A percentile compares a stretch with the other conserved stretches of the same genome.
Evolutionary conservation across 164 flowering plant genomes (phyloP).

Genomic region (Vitis amurensis): DNA sequence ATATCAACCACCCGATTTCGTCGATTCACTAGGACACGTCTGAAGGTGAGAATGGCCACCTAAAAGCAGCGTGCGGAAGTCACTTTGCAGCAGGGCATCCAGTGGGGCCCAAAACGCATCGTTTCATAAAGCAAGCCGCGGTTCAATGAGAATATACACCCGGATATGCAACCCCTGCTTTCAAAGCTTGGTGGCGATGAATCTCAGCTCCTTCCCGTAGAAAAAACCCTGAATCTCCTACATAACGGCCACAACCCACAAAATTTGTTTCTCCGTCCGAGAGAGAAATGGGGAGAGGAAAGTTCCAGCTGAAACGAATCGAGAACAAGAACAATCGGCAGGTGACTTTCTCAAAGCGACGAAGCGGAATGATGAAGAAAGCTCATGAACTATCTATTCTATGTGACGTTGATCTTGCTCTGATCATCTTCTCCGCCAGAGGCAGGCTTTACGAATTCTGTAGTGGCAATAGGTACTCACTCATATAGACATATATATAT

Average conservation of each 20-base stretch:
- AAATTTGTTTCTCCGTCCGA: no score
- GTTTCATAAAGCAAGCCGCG: no score
- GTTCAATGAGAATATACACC: no score
- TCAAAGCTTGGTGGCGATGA: no score
- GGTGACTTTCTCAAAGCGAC: conserved; percentile 26
- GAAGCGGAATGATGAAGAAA: conserved; percentile 20
- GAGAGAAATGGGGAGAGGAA: conserved; percentile 19
- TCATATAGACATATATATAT: not conserved
- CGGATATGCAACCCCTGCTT: no score
- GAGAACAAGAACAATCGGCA: conserved; percentile 26
- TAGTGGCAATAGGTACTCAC: conserved; percentile 13
- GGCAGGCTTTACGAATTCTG: conserved; percentile 18
- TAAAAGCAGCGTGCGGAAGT: no score
- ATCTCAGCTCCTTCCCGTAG: not conserved
- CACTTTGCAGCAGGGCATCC: no score
- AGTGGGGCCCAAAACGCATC: no score
- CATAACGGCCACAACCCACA: not conserved
- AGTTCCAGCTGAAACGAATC: conserved; percentile 23
- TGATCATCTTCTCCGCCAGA: conserved; percentile 19
- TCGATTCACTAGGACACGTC: no score
- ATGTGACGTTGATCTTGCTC: conserved; percentile 19
- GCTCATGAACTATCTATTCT: conserved; percentile 15
- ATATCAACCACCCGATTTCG: no score
- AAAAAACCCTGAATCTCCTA: not conserved
- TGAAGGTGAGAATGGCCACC: no score